Conservation (phyloP, 1,139 yeast genomes). For the Taphrina communis region DNA sequence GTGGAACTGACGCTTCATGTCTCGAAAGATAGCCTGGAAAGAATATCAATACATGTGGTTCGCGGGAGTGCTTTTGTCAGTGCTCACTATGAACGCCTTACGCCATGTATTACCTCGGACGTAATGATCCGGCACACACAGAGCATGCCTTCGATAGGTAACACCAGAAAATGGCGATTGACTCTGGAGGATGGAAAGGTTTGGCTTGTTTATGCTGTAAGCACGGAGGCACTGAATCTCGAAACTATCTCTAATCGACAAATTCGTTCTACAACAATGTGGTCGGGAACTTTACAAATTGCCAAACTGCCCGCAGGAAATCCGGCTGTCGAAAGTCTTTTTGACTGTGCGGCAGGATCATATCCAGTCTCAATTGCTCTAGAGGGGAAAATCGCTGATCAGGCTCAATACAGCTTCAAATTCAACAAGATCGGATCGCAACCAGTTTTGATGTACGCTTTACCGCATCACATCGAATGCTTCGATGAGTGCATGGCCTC, state of each 20-base stretch:
- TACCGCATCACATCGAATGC: slow-evolving; percentile 72
- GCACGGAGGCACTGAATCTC: slow-evolving; percentile 47
- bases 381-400: slow-evolving; percentile 53
- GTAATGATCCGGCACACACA: slow-evolving; percentile 50
- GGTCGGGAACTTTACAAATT: slow-evolving; percentile 66
- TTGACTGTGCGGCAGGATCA: slow-evolving; percentile 67
- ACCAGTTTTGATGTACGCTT: slow-evolving; percentile 64
- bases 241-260: slow-evolving; percentile 48
- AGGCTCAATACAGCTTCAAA: slow-evolving; percentile 61
- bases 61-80: slow-evolving; percentile 82
- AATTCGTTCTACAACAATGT: slow-evolving; percentile 55
- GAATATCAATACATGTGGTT: slow-evolving; percentile 55
- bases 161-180: slow-evolving; percentile 59
- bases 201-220: slow-evolving; percentile 65
- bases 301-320: slow-evolving; percentile 59
- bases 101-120: slow-evolving; percentile 60
- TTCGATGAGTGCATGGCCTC: slow-evolving; percentile 54
- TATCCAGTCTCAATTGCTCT: slow-evolving; percentile 57
- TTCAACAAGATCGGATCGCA: slow-evolving; percentile 54
- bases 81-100: slow-evolving; percentile 63
- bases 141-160: slow-evolving; percentile 54
- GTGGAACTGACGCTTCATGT: slow-evolving; percentile 59
- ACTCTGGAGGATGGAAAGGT: slow-evolving; percentile 54
- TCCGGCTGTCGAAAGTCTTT: slow-evolving; percentile 46
- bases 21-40: slow-evolving; percentile 43